These are phyloP conservation scores for Ustilago shanxiensis DNA, from an alignment of 1,284 basidiomycete species.

Conservation along the genomic window DNA sequence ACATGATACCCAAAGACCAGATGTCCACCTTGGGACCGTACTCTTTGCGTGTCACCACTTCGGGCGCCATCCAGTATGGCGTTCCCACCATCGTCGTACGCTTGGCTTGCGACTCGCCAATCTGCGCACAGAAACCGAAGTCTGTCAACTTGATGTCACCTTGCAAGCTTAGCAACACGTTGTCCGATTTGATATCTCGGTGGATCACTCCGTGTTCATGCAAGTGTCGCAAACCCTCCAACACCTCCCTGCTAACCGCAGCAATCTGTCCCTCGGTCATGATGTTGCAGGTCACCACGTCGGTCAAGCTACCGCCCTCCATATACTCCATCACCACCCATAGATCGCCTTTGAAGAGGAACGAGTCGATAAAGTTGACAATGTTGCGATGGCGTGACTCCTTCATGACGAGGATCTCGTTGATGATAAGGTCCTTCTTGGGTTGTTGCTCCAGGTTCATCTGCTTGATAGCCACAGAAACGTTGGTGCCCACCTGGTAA, in stretches of 20 bases:
- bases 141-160: conserved; percentile 99
- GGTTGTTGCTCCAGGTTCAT: conserved; percentile 99
- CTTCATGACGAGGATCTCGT: conserved; percentile 99
- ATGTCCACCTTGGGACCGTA: conserved; percentile 99
- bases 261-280: conserved; percentile 95
- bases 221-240: conserved; percentile 89
- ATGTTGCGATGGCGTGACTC: conserved; percentile 96
- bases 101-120: conserved; percentile 90
- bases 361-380: conserved; percentile 99
- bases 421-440: conserved; percentile 99
- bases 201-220: conserved; percentile 96
- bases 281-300: conserved; percentile 95
- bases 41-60: conserved; percentile 97
- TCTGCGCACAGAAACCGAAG: conserved; percentile 98
- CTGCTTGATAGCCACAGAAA: conserved; percentile 98
- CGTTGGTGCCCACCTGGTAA: conserved; percentile 92
- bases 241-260: conserved; percentile 88
- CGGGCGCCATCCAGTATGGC: conserved; percentile 99
- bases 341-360: conserved; percentile 94
- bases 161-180: conserved; percentile 88
- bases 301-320: conserved; percentile 90
- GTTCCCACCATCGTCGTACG: conserved; percentile 99
- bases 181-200: conserved; percentile 98
- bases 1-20: conserved; percentile 98
- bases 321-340: conserved; percentile 99